Evolutionary conservation across 129 eudicot species (phyloP), one percentile per base, ranked within the genome.

Genomic region (Deinandra increscens): DNA sequence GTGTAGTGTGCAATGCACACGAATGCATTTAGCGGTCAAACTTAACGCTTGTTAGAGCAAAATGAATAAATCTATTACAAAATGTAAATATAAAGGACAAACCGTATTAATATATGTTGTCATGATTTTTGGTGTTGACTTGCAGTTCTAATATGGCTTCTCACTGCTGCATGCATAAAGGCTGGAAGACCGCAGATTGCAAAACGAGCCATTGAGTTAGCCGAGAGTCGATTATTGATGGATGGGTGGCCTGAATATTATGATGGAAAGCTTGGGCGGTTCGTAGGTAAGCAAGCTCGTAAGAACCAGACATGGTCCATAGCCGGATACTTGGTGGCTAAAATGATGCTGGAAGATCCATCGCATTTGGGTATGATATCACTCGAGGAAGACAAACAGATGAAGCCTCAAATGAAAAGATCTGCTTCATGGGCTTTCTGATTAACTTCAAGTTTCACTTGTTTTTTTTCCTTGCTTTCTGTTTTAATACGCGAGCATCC

Each of bases 311-410:
- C 97, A 12, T 91, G 97, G 97, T 91, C 97, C 5, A 81, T 88
- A 31, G 97, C 97, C 1, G 96, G 97, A 51, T 91, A 91, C 69
- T 66, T 91, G 82, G 97, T 91, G 66, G 97, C 96, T 9, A 91
- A 86, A 62, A 88, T 91, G 96, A 82, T 91, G 96, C 88, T 91
- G 8, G 97, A 91, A 68, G 97, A 91, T 78, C 96, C 97, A 9
- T 88, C 97, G 17, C 97, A 91, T 81, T 72, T 91, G 75, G 96
- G 94, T 45, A 88, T 91, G 97, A 85, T 91, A 22, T 86, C 97
- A 10, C 82, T 91, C 2, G 97, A 91, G 77, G 96, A 91, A 79
- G 97, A 91, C 83, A 91, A 82, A 59, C 96, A 88, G 78, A 82
- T 88, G 94, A 84, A 81, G 59, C 92, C 97, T 13, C 87, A 71